Conservation (phyloP, 306 rosid genomes). For the Prosopis cineraria region DNA sequence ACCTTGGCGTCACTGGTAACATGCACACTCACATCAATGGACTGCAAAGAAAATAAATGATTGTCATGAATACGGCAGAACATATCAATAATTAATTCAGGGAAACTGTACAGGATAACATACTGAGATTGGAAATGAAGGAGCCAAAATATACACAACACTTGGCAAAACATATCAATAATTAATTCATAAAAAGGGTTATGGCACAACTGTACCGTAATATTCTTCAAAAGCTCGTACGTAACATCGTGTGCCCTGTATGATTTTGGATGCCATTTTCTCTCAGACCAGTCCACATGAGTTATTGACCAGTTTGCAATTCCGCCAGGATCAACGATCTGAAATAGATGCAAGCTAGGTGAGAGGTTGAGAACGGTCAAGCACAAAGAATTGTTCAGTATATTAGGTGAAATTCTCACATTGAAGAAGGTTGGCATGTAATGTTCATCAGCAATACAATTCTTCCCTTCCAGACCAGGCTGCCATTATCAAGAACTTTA, state of each 20-base stretch:
- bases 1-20: conserved; percentile 87
- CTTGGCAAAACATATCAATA: neutral
- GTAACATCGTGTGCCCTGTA: conserved; percentile 66
- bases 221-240: conserved; percentile 62
- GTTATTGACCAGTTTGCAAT: conserved; percentile 96
- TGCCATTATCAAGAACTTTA: conserved; percentile 49
- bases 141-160: neutral
- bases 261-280: conserved; percentile 94
- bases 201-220: conserved; percentile 59
- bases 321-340: conserved; percentile 89
- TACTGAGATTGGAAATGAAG: neutral
- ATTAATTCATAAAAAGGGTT: neutral
- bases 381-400: neutral
- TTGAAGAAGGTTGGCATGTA: conserved; percentile 89
- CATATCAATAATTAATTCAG: neutral
- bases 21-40: conserved; percentile 85
- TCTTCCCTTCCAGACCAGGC: conserved; percentile 89
- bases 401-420: conserved; percentile 49
- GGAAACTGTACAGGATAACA: neutral
- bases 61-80: conserved; percentile 21
- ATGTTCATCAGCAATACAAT: conserved; percentile 97
- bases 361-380: conserved; percentile 24
- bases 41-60: conserved; percentile 60
- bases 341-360: conserved; percentile 7
- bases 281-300: conserved; percentile 96